Conservation (phyloP, 768 basidiomycete genomes). For the Amylocystis lapponica region DNA sequence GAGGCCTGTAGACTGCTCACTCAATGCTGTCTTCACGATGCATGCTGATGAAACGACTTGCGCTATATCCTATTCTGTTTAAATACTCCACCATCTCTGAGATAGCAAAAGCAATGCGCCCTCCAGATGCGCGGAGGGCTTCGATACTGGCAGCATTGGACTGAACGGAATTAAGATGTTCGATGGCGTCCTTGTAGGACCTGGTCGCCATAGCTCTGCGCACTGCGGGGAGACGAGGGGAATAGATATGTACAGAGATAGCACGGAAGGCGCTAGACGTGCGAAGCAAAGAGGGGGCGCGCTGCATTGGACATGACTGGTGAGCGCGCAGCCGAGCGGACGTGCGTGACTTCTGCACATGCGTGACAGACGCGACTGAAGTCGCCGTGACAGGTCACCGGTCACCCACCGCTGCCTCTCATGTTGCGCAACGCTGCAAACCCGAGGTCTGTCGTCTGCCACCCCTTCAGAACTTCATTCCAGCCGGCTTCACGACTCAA, state of each 20-base stretch:
- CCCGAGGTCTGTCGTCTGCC: too few relatives aligned
- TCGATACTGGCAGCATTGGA: conserved; percentile 93
- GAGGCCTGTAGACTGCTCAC: conserved; percentile 45
- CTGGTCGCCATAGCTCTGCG: conserved; percentile 50
- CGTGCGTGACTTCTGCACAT: too few relatives aligned
- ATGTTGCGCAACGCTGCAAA: too few relatives aligned
- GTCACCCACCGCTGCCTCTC: too few relatives aligned
- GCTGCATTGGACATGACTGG: too few relatives aligned
- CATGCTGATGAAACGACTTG: conserved; percentile 33
- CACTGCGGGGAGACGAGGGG: conserved; percentile 2
- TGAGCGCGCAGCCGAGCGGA: too few relatives aligned
- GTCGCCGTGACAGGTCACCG: too few relatives aligned
- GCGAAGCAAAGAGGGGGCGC: too few relatives aligned
- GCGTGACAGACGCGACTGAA: too few relatives aligned
- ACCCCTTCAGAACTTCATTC: too few relatives aligned
- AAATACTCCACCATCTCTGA: conserved; percentile 91
- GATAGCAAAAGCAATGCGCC: conserved; percentile 57
- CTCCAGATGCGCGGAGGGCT: conserved; percentile 70
- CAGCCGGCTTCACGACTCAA: too few relatives aligned
- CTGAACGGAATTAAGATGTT: conserved; percentile 74
- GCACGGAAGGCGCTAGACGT: too few relatives aligned
- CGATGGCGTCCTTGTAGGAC: conserved; percentile 70
- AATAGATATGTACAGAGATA: conserved; percentile 2
- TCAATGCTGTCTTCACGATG: conserved; percentile 10
- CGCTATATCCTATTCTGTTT: conserved; percentile 77